Percentiles rank a stretch among this genome's conserved stretches.
These are phyloP conservation scores for Rhizophagus prolifer DNA, from an alignment of 192 early-diverging fungal genomes.

Conservation along the genomic window DNA sequence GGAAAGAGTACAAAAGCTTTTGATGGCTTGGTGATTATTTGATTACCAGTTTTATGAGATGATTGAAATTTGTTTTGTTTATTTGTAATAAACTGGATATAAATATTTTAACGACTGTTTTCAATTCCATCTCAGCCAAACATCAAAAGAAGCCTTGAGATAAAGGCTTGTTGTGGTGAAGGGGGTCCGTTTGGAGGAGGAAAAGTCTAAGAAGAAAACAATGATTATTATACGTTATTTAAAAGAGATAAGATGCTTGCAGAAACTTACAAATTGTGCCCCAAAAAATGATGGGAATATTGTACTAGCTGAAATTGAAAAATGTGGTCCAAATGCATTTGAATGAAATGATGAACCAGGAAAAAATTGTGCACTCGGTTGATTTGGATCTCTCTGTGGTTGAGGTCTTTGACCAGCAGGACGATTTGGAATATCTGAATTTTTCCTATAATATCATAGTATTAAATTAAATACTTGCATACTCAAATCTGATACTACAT, in stretches of 20 bases:
- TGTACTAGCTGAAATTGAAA: constrained; percentile 65
- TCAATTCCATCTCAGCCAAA: too few species aligned
- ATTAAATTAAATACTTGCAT: background rate
- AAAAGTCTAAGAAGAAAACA: constrained; percentile 26
- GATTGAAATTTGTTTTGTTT: background rate
- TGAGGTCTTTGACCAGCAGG: constrained; percentile 79
- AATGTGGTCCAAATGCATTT: constrained; percentile 54
- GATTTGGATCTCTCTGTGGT: constrained; percentile 58
- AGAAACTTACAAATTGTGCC: constrained; percentile 51
- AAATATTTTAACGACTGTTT: background rate
- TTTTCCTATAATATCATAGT: constrained; percentile 8
- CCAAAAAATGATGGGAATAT: constrained; percentile 73
- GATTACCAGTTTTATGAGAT: background rate
- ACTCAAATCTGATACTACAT: background rate
- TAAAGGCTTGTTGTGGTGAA: constrained; percentile 71
- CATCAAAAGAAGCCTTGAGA: constrained; percentile 83
- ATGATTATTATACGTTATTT: background rate
- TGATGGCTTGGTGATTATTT: background rate
- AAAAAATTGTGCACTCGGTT: constrained; percentile 43
- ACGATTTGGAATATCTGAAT: constrained; percentile 61
- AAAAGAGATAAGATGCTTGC: background rate
- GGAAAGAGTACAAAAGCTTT: background rate
- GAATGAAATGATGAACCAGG: constrained; percentile 60
- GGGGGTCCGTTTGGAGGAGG: constrained; percentile 39
- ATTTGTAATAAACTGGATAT: background rate